Conservation (phyloP, 2,329 filamentous ascomycete genomes). For the Aspergillus neoniger region DNA sequence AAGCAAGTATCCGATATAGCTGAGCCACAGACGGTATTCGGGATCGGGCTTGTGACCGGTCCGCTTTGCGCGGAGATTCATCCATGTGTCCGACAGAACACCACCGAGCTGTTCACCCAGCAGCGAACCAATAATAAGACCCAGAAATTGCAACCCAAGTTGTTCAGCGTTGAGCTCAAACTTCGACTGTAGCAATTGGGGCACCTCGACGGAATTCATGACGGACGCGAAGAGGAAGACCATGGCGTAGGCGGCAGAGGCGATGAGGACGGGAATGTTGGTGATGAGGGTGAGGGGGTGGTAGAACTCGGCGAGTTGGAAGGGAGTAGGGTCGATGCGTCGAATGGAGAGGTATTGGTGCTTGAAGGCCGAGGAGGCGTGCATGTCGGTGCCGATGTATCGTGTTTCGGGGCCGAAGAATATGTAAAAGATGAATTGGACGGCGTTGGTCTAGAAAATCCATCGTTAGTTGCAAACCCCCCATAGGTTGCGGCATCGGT, state of each 20-base stretch:
- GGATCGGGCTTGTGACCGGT: slow-evolving; percentile 46
- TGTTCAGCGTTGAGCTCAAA: slow-evolving; percentile 61
- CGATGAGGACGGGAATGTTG: slow-evolving; percentile 53
- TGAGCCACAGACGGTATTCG: slow-evolving; percentile 60
- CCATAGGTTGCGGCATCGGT: slow-evolving; percentile 13
- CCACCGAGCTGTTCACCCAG: slow-evolving; percentile 63
- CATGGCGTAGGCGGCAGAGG: slow-evolving; percentile 57
- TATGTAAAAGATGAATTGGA: slow-evolving; percentile 58
- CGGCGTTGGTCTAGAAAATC: slow-evolving; percentile 51
- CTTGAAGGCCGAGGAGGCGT: slow-evolving; percentile 11
- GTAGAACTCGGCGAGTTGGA: slow-evolving; percentile 52
- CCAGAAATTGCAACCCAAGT: slow-evolving; percentile 60
- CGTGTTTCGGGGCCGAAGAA: slow-evolving; percentile 58
- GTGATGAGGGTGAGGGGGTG: slow-evolving; percentile 52
- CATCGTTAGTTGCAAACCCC: slow-evolving; percentile 13
- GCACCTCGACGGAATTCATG: slow-evolving; percentile 60
- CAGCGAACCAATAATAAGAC: slow-evolving; percentile 59
- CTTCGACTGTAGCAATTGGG: slow-evolving; percentile 57
- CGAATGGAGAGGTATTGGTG: slow-evolving; percentile 47
- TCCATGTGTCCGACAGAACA: slow-evolving; percentile 57
- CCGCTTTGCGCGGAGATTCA: slow-evolving; percentile 44
- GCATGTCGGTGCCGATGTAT: slow-evolving; percentile 41
- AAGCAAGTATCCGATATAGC: slow-evolving; percentile 55
- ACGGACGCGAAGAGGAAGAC: slow-evolving; percentile 59
- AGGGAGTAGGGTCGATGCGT: slow-evolving; percentile 55